Base-by-base conservation (phyloP, 1,284 basidiomycete genomes). In the Rhodotorula mucilaginosa region DNA sequence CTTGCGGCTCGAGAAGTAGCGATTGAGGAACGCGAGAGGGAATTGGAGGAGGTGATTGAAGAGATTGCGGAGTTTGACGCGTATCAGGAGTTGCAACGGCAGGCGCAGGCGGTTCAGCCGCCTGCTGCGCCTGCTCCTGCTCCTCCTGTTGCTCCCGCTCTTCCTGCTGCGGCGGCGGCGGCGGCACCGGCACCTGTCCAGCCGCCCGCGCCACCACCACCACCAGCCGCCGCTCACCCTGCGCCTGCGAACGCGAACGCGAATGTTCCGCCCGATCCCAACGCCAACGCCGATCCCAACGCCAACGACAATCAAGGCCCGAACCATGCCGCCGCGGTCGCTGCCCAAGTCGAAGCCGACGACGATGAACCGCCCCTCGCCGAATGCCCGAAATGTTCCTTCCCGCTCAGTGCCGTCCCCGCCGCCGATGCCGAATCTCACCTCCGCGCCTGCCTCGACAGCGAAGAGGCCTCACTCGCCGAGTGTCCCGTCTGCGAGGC, bases 401-500 rank as follows among this genome's bases (percentile, higher is more conserved):
- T 59, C 29, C 23, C 49, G 6, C 57, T 71, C 54, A 26, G 13
- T n/a, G 10, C 23, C n/a, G 13, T 59, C 61, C 10, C 49, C 12
- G 12, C 31, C 31, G n/a, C 52, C 18, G 51, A 39, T 0, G 31
- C 49, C 34, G 70, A 72, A 57, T n/a, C 56, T 4, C 70, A 72
- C 64, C 34, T 72, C 13, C 64, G 64, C 13, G 2, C 29, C 8
- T 72, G 70, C 48, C 64, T 72, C 64, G 57, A 61, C 44, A n/a
- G 58, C 8, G 64, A 31, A 5, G 31, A n/a, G 19, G 66, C 60
- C 56, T n/a, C n/a, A 15, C 46, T 58, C 5, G 5, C 16, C 10
- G 66, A 58, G 21, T 72, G 70, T 31, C 70, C 70, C 2, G 70
- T 68, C 18, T 72, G 70, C 39, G 61, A 46, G 19, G 5, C 10